Evolutionary conservation across 768 basidiomycete species (phyloP).

Genomic region (Cubamyces lactineus): DNA sequence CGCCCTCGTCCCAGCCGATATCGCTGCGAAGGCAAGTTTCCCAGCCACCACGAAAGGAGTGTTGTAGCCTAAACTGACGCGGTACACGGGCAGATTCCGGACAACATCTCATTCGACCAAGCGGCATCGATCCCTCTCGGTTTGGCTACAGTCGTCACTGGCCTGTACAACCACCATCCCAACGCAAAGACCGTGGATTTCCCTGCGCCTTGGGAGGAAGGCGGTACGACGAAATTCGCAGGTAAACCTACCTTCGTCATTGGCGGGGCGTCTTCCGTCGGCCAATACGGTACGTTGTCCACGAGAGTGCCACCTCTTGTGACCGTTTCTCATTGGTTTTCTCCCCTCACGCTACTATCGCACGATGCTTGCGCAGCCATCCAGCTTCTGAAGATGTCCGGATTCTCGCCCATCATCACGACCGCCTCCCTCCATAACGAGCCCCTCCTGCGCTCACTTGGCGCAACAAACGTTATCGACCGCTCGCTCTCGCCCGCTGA

Average conservation of each 20-base stretch:
- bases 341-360: not conserved
- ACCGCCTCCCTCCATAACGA: slow-evolving; percentile 34
- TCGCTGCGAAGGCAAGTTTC: slow-evolving; percentile 28
- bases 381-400: slow-evolving; percentile 34
- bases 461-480: slow-evolving; percentile 36
- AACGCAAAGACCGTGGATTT: slow-evolving; percentile 11
- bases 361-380: slow-evolving; percentile 18
- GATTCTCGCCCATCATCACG: slow-evolving; percentile 37
- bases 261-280: slow-evolving; percentile 36
- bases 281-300: slow-evolving; percentile 31
- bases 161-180: slow-evolving; percentile 35
- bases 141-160: slow-evolving; percentile 42
- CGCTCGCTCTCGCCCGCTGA: slow-evolving; percentile 18
- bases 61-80: not conserved
- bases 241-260: slow-evolving; percentile 33
- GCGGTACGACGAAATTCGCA: slow-evolving; percentile 26
- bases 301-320: no score
- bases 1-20: slow-evolving; percentile 30
- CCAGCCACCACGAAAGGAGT: no score
- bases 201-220: slow-evolving; percentile 31
- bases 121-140: slow-evolving; percentile 47
- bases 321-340: not conserved
- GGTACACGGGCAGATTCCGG: slow-evolving; percentile 36
- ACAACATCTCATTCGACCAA: slow-evolving; percentile 41
- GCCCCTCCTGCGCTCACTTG: slow-evolving; percentile 30